Base-by-base conservation (phyloP, 345 rosid genomes). In the Citrus sp. region DNA sequence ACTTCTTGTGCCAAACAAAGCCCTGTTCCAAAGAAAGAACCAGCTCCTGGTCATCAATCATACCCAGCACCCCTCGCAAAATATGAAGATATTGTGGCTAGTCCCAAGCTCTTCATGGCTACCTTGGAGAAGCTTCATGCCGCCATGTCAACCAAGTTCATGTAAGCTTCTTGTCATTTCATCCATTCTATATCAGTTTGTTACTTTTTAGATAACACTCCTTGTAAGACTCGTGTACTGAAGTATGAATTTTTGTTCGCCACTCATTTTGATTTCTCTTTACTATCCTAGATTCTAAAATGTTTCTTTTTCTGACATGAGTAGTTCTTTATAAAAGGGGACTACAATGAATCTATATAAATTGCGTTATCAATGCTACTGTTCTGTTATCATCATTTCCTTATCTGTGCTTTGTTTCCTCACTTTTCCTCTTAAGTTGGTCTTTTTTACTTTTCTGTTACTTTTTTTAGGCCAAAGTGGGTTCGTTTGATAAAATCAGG, bases 101-200 rank as follows among this genome's bases (percentile, higher is more conserved):
- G 76, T 72, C 85, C 94, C 19, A 87, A 81, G 79, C 97, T 89
- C 62, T 96, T 96, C 85, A 82, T 89, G 88, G 37, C 80, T 60
- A 85, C 99, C 24, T 82, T 96, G 80, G 93, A 96, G 90, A 86
- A 86, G 82, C 88, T 94, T 3, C 99, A 96, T 85, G 85, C 91
- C 54, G 78, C 85, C 34, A 83, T 96, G 98, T 87, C 92, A 55
- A 92, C 99, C 76, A 96, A 94, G 83, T 96, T 96, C 86, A 92
- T 94, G 99, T 93, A 86, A 84, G 88, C 76, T 77, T 64, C 74
- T 54, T 18, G 51, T 74, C 67, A 72, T 38, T 79, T 40, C 1
- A 6, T n/a, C 60, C 42, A 61, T 61, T 69, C 8, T 68, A 27
- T 34, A 22, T 18, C 56, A 54, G 18, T 75, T 77, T n/a, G 22